Evolutionary conservation across 2,329 filamentous ascomycete genomes (phyloP).

Genomic region (Dendrostoma leiphaemia): DNA sequence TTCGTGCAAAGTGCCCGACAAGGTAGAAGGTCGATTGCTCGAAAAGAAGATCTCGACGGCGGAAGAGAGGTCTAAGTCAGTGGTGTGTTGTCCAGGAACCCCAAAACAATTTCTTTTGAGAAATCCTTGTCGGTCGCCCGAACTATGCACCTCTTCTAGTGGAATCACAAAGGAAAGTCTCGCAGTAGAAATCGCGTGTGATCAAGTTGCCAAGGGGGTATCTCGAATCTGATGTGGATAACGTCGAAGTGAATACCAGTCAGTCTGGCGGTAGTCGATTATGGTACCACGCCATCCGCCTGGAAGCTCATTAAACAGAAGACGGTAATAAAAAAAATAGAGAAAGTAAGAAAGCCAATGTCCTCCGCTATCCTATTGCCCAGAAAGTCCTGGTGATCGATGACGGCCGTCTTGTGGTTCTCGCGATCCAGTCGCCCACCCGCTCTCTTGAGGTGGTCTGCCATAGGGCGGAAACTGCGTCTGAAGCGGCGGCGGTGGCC

Average conservation of each 20-base stretch:
- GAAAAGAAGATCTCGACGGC: conserved; percentile 1
- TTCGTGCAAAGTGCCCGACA: no score
- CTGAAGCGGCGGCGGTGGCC: conserved; percentile 16
- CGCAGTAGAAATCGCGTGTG: conserved; percentile 3
- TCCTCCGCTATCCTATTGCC: not conserved
- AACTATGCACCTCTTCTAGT: conserved; percentile 18
- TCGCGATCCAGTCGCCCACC: conserved; percentile 34
- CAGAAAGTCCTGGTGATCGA: not conserved
- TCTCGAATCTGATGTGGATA: conserved; percentile 11
- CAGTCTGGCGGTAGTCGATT: not conserved
- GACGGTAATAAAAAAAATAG: not conserved
- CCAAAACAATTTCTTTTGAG: conserved; percentile 12
- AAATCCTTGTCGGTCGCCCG: conserved; percentile 19
- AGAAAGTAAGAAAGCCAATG: not conserved
- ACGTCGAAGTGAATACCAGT: no score
- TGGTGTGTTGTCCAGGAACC: not conserved
- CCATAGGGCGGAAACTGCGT: conserved; percentile 21
- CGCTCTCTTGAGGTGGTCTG: conserved; percentile 35
- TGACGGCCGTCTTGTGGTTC: conserved; percentile 9
- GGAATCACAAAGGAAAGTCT: conserved; percentile 10
- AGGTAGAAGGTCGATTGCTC: conserved; percentile 3
- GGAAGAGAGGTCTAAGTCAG: not conserved
- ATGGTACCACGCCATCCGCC: no score
- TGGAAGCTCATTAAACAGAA: no score
- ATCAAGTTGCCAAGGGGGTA: conserved; percentile 18